Evolutionary conservation across 176 grass and related monocot species (phyloP), one percentile per base, ranked within the genome.

Genomic region (Microstegium vimineum): DNA sequence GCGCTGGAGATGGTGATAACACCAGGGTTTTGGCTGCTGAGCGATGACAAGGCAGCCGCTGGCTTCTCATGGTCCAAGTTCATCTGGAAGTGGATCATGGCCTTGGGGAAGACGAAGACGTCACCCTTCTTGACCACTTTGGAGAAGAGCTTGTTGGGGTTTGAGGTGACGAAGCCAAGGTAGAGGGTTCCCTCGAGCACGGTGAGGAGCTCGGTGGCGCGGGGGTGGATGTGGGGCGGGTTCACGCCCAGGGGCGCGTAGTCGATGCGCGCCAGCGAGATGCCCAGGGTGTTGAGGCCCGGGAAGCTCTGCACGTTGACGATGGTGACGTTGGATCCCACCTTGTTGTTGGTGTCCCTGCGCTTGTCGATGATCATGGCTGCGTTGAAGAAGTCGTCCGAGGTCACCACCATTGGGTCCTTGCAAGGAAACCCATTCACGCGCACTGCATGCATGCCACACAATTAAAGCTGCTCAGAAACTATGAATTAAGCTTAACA

Each of bases 351-450:
- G 22, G 67, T 26, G 17, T 83, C 40, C 57, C 81, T 12, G 4
- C 56, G 28, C 30, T 64, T 8, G 43, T 51, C 81, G 15, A 71
- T 40, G 22, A 71, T 38, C 38, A 20, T 74, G 57, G 69, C 70
- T 8, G 56, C 14, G 1, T 73, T 72, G 70, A 65, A 83, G 70
- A 83, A 83, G 15, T 83, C 81, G 0, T 83, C 69, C 0, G 81
- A 22, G 20, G 36, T 83, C 2, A 61, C 70, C 0, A 13, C 14
- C 69, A 49, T 74, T 34, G 81, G 81, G 41, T 83, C 70, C 70
- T 83, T 83, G 70, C 81, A 82, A 26, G 56, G 4, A 73, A 82
- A 82, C 1, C 80, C 80, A 45, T 83, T 83, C 1, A 73, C 69
- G 26, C 4, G 20, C 40, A 83, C 70, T 74, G 69, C 38, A 20